These are phyloP conservation scores for Aspergillus eucalypticola DNA, from an alignment of 2,329 filamentous ascomycete species.

Conservation along the genomic window DNA sequence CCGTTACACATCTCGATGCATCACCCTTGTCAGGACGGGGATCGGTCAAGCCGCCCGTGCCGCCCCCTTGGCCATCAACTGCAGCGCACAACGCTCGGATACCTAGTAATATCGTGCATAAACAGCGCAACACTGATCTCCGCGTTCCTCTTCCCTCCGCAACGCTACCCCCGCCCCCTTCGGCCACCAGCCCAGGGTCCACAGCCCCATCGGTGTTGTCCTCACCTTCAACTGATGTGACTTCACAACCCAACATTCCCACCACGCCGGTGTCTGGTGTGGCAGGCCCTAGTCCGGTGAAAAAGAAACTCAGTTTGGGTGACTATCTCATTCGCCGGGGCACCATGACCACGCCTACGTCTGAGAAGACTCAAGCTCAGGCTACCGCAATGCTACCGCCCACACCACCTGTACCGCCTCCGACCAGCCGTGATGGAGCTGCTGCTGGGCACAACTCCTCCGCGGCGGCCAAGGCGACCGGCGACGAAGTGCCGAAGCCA, in stretches of 20 bases:
- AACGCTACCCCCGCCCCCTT: slow-evolving; percentile 23
- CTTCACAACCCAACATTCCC: slow-evolving; percentile 22
- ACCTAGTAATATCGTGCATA: slow-evolving; percentile 22
- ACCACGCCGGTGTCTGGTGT: slow-evolving; percentile 31
- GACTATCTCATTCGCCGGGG: slow-evolving; percentile 50
- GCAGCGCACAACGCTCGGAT: slow-evolving; percentile 40
- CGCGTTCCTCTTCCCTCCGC: slow-evolving; percentile 32
- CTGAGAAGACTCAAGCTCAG: slow-evolving; percentile 42
- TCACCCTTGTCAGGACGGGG: slow-evolving; percentile 21
- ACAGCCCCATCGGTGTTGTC: slow-evolving; percentile 32
- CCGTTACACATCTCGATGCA: slow-evolving; percentile 13
- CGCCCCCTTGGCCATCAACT: slow-evolving; percentile 41
- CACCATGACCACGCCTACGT: slow-evolving; percentile 41
- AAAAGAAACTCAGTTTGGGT: slow-evolving; percentile 54
- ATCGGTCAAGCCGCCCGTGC: slow-evolving; percentile 22
- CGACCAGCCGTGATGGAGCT: slow-evolving; percentile 16
- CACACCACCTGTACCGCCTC: slow-evolving; percentile 25
- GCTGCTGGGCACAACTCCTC: slow-evolving; percentile 13
- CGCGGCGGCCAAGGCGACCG: slow-evolving; percentile 11
- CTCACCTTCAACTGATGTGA: slow-evolving; percentile 30
- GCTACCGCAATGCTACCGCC: slow-evolving; percentile 27
- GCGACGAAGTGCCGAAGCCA: slow-evolving; percentile 6
- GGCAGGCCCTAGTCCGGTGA: slow-evolving; percentile 49
- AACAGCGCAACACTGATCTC: slow-evolving; percentile 23
- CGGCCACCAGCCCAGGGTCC: slow-evolving; percentile 31